Evolutionary conservation across 805 yeast species (phyloP).

Genomic region (Yarrowia sp.): DNA sequence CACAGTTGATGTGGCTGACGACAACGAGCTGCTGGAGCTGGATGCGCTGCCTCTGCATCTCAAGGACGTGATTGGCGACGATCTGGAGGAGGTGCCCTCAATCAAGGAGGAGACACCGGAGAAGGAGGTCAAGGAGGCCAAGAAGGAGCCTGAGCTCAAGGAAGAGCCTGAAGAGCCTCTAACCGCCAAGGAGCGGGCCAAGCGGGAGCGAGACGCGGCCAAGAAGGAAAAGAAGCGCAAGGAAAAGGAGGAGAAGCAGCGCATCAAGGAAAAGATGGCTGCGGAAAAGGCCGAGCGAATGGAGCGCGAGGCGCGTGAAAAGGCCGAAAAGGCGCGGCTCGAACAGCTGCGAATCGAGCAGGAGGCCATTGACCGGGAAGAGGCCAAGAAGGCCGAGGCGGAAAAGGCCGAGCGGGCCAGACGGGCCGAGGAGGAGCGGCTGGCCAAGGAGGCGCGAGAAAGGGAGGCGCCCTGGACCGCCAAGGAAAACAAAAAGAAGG

Average conservation of each 20-base stretch:
- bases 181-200: conserved; percentile 4
- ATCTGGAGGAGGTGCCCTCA: neutral
- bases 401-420: conserved; percentile 10
- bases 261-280: conserved; percentile 8
- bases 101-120: neutral
- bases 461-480: conserved; percentile 34
- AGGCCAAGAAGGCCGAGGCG: conserved; percentile 3
- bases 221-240: conserved; percentile 24
- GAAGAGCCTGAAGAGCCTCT: neutral
- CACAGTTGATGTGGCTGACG: neutral
- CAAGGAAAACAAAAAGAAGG: conserved; percentile 25
- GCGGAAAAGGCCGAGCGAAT: conserved; percentile 20
- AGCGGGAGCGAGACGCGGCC: conserved; percentile 8
- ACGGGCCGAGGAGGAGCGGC: conserved; percentile 4
- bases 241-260: conserved; percentile 19
- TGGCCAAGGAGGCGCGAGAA: conserved; percentile 25
- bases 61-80: conserved; percentile 18
- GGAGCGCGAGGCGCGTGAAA: conserved; percentile 18
- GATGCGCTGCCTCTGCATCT: conserved; percentile 19
- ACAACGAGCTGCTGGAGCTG: conserved; percentile 3
- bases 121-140: neutral
- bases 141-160: neutral
- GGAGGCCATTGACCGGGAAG: conserved; percentile 16
- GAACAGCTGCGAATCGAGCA: conserved; percentile 23
- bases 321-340: conserved; percentile 21